Percentiles rank a stretch among this genome's conserved stretches.
Conservation (phyloP, 345 rosid species). For the Pistacia integerrima region DNA sequence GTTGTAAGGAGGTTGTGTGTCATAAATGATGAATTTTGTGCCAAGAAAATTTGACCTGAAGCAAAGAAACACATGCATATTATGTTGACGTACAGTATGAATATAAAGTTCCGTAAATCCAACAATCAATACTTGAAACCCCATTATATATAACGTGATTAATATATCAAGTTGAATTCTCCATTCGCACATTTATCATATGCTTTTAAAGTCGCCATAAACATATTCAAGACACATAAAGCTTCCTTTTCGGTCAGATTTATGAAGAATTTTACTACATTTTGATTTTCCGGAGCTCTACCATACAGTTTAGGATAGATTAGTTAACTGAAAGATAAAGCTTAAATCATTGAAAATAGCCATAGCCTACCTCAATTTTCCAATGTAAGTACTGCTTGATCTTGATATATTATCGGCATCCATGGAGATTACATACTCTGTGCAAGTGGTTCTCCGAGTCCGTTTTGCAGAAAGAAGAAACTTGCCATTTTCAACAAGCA, state of each 20-base stretch:
- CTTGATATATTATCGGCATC: conserved; percentile 83
- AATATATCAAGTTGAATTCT: not conserved
- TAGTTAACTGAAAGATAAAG: not conserved
- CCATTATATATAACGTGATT: not conserved
- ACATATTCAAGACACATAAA: not conserved
- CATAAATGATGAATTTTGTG: conserved; percentile 82
- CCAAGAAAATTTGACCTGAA: conserved; percentile 95
- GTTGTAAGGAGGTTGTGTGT: conserved; percentile 91
- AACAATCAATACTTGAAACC: not conserved
- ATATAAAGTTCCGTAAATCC: not conserved
- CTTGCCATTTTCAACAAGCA: conserved; percentile 93
- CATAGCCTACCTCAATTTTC: conserved; percentile 72
- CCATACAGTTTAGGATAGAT: not conserved
- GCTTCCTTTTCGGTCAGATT: not conserved
- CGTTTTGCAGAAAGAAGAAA: conserved; percentile 91
- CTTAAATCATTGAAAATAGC: not conserved
- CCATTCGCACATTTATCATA: not conserved
- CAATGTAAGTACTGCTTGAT: conserved; percentile 85
- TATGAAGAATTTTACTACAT: not conserved
- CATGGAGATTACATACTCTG: conserved; percentile 92
- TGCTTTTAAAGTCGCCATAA: not conserved
- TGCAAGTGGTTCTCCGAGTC: conserved; percentile 83
- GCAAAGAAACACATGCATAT: conserved; percentile 3
- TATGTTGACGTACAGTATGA: not conserved
- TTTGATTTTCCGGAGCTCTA: not conserved